These are phyloP conservation scores for Vicia villosa DNA, from an alignment of 306 rosid species.

Conservation along the genomic window DNA sequence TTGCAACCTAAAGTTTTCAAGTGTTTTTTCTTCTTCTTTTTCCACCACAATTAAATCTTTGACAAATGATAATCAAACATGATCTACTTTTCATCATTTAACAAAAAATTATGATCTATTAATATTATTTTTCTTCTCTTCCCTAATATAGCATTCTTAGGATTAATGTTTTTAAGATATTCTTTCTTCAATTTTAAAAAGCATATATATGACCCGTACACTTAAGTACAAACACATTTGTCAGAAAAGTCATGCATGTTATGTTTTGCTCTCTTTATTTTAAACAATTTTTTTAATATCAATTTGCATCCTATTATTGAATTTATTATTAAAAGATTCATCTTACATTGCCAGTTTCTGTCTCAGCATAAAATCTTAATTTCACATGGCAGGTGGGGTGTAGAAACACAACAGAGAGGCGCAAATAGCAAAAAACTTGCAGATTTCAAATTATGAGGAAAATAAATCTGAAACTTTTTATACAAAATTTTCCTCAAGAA, in stretches of 20 bases:
- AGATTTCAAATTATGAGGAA: slow-evolving; percentile 36
- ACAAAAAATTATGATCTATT: no score
- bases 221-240: neutral
- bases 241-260: slow-evolving; percentile 13
- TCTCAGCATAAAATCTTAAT: slow-evolving; percentile 8
- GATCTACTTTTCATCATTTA: no score
- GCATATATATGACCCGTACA: neutral
- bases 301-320: neutral
- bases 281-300: neutral
- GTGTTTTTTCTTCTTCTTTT: no score
- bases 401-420: neutral
- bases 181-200: slow-evolving; percentile 9
- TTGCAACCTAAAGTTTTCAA: no score
- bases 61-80: no score
- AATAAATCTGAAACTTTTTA: slow-evolving; percentile 48
- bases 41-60: no score
- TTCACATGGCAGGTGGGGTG: slow-evolving; percentile 14
- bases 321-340: neutral
- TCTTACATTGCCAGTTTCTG: neutral
- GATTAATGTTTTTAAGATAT: neutral
- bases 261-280: neutral
- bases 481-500: slow-evolving; percentile 48
- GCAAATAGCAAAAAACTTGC: neutral
- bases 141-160: neutral
- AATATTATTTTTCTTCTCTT: neutral